Evolutionary conservation across 2,329 filamentous ascomycete species (phyloP).

Genomic region (Verticillium nonalfalfae): DNA sequence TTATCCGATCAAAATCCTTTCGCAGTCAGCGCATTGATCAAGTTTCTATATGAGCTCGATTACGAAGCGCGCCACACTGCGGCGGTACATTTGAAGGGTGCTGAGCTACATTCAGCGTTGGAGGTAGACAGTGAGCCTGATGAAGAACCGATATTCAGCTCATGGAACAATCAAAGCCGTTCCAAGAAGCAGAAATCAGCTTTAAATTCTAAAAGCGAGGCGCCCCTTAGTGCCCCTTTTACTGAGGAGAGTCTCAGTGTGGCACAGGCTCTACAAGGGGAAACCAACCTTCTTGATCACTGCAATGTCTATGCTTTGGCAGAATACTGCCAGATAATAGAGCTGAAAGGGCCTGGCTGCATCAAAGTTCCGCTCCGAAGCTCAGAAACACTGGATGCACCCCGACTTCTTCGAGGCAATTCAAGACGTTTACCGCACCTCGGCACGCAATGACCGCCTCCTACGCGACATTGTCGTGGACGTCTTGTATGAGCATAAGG

Average conservation of each 20-base stretch:
- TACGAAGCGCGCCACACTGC: background rate
- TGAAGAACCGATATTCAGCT: background rate
- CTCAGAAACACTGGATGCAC: background rate
- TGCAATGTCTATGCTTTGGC: background rate
- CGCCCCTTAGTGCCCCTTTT: too few species aligned
- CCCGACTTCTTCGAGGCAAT: constrained; percentile 1
- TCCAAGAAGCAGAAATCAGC: background rate
- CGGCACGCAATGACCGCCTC: background rate
- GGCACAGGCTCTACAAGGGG: background rate
- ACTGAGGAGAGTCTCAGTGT: background rate
- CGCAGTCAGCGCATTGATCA: background rate
- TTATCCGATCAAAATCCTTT: background rate
- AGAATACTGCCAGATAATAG: background rate
- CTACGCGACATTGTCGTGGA: background rate
- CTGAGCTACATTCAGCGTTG: background rate
- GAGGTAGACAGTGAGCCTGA: background rate
- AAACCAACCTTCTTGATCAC: background rate
- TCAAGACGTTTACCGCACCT: background rate
- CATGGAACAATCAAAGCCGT: background rate
- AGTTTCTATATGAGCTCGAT: constrained; percentile 1
- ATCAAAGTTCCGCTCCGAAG: background rate
- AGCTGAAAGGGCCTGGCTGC: background rate
- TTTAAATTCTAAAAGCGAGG: too few species aligned
- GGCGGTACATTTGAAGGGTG: background rate
- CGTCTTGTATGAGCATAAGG: background rate